A percentile compares a stretch with the other conserved stretches of the same genome.
These are phyloP conservation scores for Candida sithepensis DNA, from an alignment of 805 yeast species.

Conservation along the genomic window DNA sequence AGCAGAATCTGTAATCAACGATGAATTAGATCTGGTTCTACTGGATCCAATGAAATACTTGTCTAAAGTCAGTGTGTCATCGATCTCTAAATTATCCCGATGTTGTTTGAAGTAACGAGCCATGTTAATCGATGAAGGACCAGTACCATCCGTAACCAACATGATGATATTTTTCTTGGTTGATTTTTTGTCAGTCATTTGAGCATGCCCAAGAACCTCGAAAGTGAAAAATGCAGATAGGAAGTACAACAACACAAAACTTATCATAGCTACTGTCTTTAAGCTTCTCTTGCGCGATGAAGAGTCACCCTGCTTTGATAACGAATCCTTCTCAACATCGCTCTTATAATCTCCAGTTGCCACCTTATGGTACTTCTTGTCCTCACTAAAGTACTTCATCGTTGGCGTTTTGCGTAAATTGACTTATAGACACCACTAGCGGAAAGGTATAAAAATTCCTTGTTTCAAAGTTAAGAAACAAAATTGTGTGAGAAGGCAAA, in stretches of 20 bases:
- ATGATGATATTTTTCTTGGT: slow-evolving; percentile 72
- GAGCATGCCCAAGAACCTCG: neutral
- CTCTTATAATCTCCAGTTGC: neutral
- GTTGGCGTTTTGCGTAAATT: no score
- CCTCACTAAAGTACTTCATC: neutral
- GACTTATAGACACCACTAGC: no score
- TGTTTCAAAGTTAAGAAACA: no score
- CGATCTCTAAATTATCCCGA: slow-evolving; percentile 48
- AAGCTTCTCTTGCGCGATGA: neutral
- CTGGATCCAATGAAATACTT: slow-evolving; percentile 74
- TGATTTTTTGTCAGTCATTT: neutral
- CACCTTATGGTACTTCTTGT: neutral
- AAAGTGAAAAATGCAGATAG: slow-evolving; percentile 1
- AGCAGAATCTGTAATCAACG: slow-evolving; percentile 89
- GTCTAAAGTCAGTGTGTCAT: slow-evolving; percentile 62
- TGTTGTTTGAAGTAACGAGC: slow-evolving; percentile 73
- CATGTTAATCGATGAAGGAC: slow-evolving; percentile 80
- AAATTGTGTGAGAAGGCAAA: no score
- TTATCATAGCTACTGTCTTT: neutral
- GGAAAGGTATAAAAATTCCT: no score
- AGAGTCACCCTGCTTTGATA: neutral
- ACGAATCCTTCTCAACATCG: neutral
- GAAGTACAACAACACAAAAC: neutral
- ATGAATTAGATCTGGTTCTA: slow-evolving; percentile 73
- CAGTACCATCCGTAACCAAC: slow-evolving; percentile 95